Conservation (phyloP, 2,329 filamentous ascomycete species). For the Leptosphaerulina australis region DNA sequence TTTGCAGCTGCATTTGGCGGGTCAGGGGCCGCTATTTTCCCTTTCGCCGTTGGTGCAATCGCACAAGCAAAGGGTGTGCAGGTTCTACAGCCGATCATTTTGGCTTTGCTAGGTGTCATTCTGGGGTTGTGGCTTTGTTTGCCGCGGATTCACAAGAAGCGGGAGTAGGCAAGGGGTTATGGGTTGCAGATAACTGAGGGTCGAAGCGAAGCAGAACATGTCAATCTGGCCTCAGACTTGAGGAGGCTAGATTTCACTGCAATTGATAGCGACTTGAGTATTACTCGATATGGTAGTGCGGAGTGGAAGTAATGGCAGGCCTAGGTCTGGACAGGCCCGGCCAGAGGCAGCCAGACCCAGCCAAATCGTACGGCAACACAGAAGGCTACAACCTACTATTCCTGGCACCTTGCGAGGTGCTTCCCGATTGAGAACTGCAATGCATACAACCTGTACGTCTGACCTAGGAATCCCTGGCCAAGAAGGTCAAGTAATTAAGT, state of each 20-base stretch:
- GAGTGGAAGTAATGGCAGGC: background rate
- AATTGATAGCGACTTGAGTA: background rate
- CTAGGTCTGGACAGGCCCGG: background rate
- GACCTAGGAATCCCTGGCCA: no score
- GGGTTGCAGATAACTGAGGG: no score
- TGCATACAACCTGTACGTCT: no score
- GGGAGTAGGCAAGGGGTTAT: no score
- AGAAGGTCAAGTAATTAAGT: background rate
- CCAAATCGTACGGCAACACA: background rate
- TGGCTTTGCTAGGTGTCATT: conserved; percentile 60
- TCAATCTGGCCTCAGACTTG: background rate
- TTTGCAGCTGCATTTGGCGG: conserved; percentile 81
- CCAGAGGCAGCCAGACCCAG: background rate
- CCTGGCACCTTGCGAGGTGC: no score
- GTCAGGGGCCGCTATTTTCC: conserved; percentile 71
- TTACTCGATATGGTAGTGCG: background rate
- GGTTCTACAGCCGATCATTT: conserved; percentile 65
- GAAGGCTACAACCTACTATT: background rate
- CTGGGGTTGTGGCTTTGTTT: conserved; percentile 59
- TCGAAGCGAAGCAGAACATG: no score
- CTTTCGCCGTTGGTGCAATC: conserved; percentile 70
- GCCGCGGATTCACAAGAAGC: conserved; percentile 55
- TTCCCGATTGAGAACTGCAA: background rate
- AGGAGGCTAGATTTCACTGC: background rate
- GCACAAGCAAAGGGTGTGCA: conserved; percentile 65